phyloP scores from a whole-genome alignment of 257 asterid genomes.

The Plantago ovata region DNA sequence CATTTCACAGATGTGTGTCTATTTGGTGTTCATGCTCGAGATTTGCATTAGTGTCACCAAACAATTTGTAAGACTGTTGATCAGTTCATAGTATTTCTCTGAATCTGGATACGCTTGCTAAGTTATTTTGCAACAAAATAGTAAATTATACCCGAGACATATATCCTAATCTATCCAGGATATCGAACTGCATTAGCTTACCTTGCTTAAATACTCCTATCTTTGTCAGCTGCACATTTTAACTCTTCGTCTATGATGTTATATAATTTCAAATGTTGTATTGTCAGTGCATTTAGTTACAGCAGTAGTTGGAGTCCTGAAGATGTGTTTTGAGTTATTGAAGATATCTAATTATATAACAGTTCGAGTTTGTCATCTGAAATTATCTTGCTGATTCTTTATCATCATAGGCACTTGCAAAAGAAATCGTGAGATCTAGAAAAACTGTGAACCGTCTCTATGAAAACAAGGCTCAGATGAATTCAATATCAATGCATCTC shows the following conservation, averaged over 20 bases:
- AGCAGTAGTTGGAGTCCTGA: constrained; percentile 4
- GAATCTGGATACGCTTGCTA: too few species aligned
- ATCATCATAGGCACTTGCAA: constrained; percentile 69
- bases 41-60: not conserved
- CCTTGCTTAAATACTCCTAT: too few species aligned
- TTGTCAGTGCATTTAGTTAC: not conserved
- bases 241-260: not conserved
- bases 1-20: too few species aligned
- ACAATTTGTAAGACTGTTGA: not conserved
- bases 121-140: too few species aligned
- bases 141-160: too few species aligned
- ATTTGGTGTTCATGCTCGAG: not conserved
- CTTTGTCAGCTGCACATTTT: too few species aligned
- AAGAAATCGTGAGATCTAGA: constrained; percentile 84
- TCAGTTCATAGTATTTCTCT: not conserved
- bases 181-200: not conserved
- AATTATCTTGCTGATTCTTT: constrained; percentile 3
- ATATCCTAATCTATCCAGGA: too few species aligned
- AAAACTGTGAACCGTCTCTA: constrained; percentile 76
- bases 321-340: not conserved
- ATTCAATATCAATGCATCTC: constrained; percentile 94
- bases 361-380: not conserved
- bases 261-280: not conserved
- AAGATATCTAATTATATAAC: constrained; percentile 2
- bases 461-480: constrained; percentile 94